Evolutionary conservation across 2,329 filamentous ascomycete species (phyloP).

Genomic region (Pyrenochaeta sp.): DNA sequence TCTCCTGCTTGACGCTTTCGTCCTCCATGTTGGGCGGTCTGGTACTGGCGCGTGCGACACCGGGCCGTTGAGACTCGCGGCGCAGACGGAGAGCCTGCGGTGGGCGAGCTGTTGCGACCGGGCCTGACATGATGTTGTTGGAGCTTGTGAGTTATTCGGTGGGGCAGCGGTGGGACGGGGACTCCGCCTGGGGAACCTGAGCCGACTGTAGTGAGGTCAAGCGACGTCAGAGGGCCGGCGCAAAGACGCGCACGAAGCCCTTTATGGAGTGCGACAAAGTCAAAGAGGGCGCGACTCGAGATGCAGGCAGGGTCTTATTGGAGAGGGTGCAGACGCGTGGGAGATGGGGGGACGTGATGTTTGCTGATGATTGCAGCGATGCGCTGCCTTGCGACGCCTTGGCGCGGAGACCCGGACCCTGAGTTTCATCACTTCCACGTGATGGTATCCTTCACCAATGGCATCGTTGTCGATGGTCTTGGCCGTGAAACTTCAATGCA

Average conservation of each 20-base stretch:
- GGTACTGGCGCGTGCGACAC: constrained; percentile 37
- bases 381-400: constrained; percentile 14
- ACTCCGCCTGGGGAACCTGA: constrained; percentile 19
- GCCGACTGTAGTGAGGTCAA: constrained; percentile 13
- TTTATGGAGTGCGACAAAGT: constrained; percentile 5
- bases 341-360: constrained; percentile 20
- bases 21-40: constrained; percentile 40
- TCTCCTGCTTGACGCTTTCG: constrained; percentile 36
- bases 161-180: constrained; percentile 21
- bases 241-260: constrained; percentile 21
- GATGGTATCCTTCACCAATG: too few relatives aligned
- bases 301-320: not conserved
- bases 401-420: constrained; percentile 3
- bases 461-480: too few relatives aligned
- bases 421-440: constrained; percentile 13
- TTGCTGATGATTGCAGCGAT: constrained; percentile 18
- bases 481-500: too few relatives aligned
- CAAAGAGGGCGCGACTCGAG: constrained; percentile 4
- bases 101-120: constrained; percentile 44
- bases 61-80: constrained; percentile 54
- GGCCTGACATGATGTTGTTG: constrained; percentile 41
- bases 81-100: constrained; percentile 54
- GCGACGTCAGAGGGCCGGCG: constrained; percentile 16
- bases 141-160: constrained; percentile 15
- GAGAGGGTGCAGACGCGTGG: constrained; percentile 10